Conservation (phyloP, 768 basidiomycete species). For the Aureoboletus auriporus region DNA sequence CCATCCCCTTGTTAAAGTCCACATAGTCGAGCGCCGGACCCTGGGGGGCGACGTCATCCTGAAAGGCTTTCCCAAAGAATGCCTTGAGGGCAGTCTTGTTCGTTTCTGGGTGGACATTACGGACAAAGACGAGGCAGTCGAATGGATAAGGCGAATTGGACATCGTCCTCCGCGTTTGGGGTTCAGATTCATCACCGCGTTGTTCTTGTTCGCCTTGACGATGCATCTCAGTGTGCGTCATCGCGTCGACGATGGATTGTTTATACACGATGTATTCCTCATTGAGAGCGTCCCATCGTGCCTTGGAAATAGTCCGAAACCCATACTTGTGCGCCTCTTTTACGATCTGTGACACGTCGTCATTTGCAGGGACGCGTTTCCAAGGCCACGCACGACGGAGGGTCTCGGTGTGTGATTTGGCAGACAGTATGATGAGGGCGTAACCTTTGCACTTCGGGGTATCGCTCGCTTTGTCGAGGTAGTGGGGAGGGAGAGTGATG, state of each 20-base stretch:
- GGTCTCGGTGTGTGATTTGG: constrained; percentile 34
- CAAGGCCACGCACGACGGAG: constrained; percentile 62
- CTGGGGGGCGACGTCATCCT: not conserved
- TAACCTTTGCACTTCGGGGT: constrained; percentile 69
- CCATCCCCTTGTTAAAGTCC: constrained; percentile 75
- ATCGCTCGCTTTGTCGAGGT: constrained; percentile 54
- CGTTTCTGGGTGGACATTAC: constrained; percentile 67
- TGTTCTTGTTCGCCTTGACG: not conserved
- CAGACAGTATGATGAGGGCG: constrained; percentile 59
- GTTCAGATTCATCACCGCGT: not conserved
- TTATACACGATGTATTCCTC: constrained; percentile 69
- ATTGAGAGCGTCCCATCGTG: constrained; percentile 59
- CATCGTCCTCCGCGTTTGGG: constrained; percentile 12
- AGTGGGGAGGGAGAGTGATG: constrained; percentile 58
- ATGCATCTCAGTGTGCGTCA: constrained; percentile 15
- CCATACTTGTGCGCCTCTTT: constrained; percentile 55
- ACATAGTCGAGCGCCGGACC: constrained; percentile 57
- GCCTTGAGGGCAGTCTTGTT: constrained; percentile 77
- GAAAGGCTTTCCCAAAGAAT: constrained; percentile 48
- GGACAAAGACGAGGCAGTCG: constrained; percentile 66
- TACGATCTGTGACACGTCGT: constrained; percentile 2
- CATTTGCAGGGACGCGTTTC: constrained; percentile 27
- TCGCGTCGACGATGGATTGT: constrained; percentile 46
- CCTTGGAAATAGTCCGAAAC: constrained; percentile 53
- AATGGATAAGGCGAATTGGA: constrained; percentile 48